Evolutionary conservation across 1,284 basidiomycete genomes (phyloP).

Genomic region (Leccinum subfulvum): DNA sequence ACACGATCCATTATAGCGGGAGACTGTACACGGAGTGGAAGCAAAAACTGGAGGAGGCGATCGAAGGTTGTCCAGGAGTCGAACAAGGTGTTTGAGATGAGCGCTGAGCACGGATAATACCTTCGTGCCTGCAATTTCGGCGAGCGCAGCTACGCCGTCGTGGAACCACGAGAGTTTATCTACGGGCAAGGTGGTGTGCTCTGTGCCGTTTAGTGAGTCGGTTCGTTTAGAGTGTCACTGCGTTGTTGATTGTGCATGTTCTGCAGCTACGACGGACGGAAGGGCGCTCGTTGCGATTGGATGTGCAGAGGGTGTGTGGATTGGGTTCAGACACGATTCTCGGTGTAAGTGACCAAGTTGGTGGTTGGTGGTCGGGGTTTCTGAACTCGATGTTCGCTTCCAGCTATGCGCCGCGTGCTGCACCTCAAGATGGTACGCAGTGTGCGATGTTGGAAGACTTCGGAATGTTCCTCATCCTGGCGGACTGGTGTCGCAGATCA

Average conservation of each 20-base stretch:
- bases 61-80: slow-evolving; percentile 87
- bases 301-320: slow-evolving; percentile 95
- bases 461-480: slow-evolving; percentile 91
- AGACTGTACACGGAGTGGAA: slow-evolving; percentile 89
- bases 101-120: slow-evolving; percentile 85
- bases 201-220: slow-evolving; percentile 84
- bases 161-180: slow-evolving; percentile 73
- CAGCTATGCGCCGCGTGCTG: slow-evolving; percentile 85
- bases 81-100: slow-evolving; percentile 87
- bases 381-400: slow-evolving; percentile 9
- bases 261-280: slow-evolving; percentile 74
- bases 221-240: background rate
- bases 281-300: slow-evolving; percentile 88
- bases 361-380: background rate
- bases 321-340: slow-evolving; percentile 88
- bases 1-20: slow-evolving; percentile 83
- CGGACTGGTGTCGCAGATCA: slow-evolving; percentile 47
- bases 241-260: slow-evolving; percentile 13
- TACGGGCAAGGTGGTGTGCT: slow-evolving; percentile 91
- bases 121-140: slow-evolving; percentile 64
- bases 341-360: slow-evolving; percentile 52
- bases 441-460: slow-evolving; percentile 94
- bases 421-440: slow-evolving; percentile 91
- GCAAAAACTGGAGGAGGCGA: slow-evolving; percentile 84
- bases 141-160: slow-evolving; percentile 46